A percentile compares a stretch with the other conserved stretches of the same genome.
Conservation (phyloP, 306 rosid genomes). For the Quercus robur region DNA sequence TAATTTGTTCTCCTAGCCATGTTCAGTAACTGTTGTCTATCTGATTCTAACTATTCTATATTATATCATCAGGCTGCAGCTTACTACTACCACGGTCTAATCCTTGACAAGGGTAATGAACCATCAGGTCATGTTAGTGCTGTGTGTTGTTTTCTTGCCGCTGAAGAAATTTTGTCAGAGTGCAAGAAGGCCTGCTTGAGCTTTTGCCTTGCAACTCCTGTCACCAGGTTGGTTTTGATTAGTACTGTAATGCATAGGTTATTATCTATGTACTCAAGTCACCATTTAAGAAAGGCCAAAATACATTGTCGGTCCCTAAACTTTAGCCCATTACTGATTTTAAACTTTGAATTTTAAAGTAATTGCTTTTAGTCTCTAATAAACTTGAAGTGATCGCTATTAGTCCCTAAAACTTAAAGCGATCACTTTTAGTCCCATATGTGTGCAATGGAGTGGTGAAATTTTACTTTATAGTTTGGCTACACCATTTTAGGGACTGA, state of each 20-base stretch:
- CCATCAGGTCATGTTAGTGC: conserved; percentile 64
- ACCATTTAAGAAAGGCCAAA: too few relatives aligned
- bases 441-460: too few relatives aligned
- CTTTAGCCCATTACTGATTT: too few relatives aligned
- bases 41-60: neutral
- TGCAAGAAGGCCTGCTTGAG: conserved; percentile 82
- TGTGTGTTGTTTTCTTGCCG: conserved; percentile 84
- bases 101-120: conserved; percentile 83
- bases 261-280: neutral
- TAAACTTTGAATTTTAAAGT: too few relatives aligned
- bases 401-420: too few relatives aligned
- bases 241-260: neutral
- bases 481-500: too few relatives aligned
- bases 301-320: too few relatives aligned
- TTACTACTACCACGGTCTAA: conserved; percentile 88
- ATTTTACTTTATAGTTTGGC: too few relatives aligned
- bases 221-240: conserved; percentile 60
- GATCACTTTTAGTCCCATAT: too few relatives aligned
- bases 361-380: too few relatives aligned
- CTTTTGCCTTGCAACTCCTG: conserved; percentile 88
- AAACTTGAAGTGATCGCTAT: too few relatives aligned
- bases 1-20: neutral
- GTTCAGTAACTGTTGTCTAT: neutral
- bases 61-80: conserved; percentile 68
- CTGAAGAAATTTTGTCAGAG: conserved; percentile 77